Evolutionary conservation across 331 rosid species (phyloP).

Genomic region (Arachis monticola): DNA sequence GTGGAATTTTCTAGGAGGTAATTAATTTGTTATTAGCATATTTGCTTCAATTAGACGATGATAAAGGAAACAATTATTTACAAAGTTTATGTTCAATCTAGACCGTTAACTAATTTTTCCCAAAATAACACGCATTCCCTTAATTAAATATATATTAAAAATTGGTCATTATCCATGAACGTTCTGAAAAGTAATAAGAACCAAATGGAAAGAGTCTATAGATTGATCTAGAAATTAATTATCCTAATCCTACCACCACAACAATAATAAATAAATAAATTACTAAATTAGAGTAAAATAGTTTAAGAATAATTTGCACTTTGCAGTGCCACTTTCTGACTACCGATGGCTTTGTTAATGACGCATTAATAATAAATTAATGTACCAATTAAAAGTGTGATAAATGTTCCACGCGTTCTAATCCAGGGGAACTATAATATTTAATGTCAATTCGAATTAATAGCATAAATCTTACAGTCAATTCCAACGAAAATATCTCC

Average conservation of each 20-base stretch:
- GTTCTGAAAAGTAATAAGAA: not conserved
- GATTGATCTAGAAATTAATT: conserved; percentile 30
- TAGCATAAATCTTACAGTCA: conserved; percentile 18
- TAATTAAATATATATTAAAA: not conserved
- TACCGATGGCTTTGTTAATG: conserved; percentile 22
- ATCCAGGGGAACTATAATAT: not conserved
- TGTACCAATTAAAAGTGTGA: not conserved
- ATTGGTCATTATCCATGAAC: not conserved
- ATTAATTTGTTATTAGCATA: not conserved
- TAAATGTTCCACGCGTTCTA: conserved; percentile 19
- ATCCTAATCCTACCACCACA: conserved; percentile 5
- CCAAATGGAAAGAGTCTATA: not conserved
- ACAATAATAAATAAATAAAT: not conserved
- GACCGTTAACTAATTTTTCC: not conserved
- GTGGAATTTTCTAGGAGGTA: no score
- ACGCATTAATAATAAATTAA: not conserved
- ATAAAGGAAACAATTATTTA: not conserved
- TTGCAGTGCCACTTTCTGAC: not conserved
- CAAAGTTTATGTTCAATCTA: not conserved
- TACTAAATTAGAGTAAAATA: not conserved
- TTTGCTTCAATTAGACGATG: not conserved
- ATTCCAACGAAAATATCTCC: conserved; percentile 36
- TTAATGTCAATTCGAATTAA: not conserved
- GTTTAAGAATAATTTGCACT: not conserved
- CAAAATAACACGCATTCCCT: not conserved